Percentiles rank a stretch among this genome's conserved stretches.
phyloP scores from a whole-genome alignment of 164 flowering plant species.

The Buxus sempervirens region DNA sequence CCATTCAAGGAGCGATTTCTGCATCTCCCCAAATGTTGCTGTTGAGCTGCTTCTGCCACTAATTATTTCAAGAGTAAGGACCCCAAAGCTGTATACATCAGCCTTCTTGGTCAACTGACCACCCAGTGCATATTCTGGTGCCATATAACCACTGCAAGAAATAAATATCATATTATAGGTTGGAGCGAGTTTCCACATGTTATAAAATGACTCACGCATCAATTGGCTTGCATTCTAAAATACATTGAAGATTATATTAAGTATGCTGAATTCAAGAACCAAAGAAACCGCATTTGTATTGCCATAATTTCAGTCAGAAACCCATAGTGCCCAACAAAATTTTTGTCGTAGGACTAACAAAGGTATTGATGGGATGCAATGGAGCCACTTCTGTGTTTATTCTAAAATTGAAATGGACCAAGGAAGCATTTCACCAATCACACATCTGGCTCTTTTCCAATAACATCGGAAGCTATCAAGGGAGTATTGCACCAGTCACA shows the following conservation, averaged over 20 bases:
- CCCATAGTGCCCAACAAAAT: too few species aligned
- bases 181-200: background rate
- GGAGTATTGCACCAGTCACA: too few species aligned
- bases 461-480: background rate
- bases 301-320: too few species aligned
- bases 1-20: conserved; percentile 57
- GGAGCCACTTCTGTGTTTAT: too few species aligned
- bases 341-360: too few species aligned
- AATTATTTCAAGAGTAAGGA: conserved; percentile 65
- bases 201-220: background rate
- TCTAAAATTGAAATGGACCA: too few species aligned
- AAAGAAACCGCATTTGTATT: too few species aligned
- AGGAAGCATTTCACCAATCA: too few species aligned
- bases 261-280: background rate
- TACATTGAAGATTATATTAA: background rate
- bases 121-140: conserved; percentile 78
- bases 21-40: conserved; percentile 43
- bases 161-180: background rate
- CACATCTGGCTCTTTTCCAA: too few species aligned
- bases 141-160: conserved; percentile 74
- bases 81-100: conserved; percentile 81
- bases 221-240: background rate
- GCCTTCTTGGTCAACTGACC: conserved; percentile 82
- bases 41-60: conserved; percentile 61
- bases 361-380: too few species aligned